These are phyloP conservation scores for Puccinia horiana DNA, from an alignment of 1,284 basidiomycete species.

Conservation along the genomic window DNA sequence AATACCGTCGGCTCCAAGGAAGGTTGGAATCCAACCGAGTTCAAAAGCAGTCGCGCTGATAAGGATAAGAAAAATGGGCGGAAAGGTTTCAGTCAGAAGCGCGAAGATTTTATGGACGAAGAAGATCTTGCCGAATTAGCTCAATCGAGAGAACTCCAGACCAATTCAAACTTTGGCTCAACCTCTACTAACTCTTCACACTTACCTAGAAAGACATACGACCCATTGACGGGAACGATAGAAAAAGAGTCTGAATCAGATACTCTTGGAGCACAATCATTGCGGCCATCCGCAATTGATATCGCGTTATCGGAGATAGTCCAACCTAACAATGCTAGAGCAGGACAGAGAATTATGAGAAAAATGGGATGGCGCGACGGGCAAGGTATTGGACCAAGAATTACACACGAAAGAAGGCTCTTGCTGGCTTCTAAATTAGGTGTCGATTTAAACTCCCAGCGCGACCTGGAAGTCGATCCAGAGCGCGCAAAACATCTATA, in stretches of 20 bases:
- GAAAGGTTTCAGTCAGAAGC: constrained; percentile 61
- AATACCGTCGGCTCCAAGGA: constrained; percentile 95
- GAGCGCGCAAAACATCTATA: constrained; percentile 83
- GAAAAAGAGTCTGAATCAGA: constrained; percentile 72
- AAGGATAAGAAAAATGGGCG: constrained; percentile 71
- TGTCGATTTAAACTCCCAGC: constrained; percentile 51
- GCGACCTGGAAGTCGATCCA: constrained; percentile 63
- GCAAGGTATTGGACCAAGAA: constrained; percentile 85
- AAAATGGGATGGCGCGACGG: constrained; percentile 95
- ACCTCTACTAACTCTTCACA: constrained; percentile 36
- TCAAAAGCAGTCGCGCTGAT: constrained; percentile 70
- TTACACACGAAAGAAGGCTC: constrained; percentile 74
- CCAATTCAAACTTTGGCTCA: constrained; percentile 44
- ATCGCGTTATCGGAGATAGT: constrained; percentile 53
- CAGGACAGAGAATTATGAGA: constrained; percentile 76
- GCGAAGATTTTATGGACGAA: constrained; percentile 98
- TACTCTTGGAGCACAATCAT: constrained; percentile 11
- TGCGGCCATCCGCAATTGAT: constrained; percentile 53
- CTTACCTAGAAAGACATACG: constrained; percentile 28
- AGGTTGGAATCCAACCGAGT: constrained; percentile 93
- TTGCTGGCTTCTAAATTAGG: constrained; percentile 62
- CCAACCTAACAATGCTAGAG: constrained; percentile 52
- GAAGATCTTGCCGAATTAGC: constrained; percentile 84
- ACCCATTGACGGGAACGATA: constrained; percentile 58
- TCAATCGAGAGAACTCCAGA: constrained; percentile 68